Conservation (phyloP, 768 basidiomycete genomes). For the Mycena crocata region DNA sequence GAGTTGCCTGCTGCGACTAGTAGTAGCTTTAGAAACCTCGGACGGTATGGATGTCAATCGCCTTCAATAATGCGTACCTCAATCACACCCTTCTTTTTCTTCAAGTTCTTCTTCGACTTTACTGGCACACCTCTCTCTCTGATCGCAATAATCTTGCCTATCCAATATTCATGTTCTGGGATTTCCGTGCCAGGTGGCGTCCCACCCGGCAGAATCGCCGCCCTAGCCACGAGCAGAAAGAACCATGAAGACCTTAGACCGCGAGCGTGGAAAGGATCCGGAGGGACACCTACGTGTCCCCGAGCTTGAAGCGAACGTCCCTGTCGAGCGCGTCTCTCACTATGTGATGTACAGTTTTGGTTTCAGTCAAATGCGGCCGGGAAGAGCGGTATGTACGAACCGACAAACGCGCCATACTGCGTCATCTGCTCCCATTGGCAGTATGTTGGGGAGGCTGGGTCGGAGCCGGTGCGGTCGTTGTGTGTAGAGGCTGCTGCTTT, state of each 20-base stretch:
- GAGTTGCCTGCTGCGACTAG: background rate
- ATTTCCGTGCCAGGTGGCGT: background rate
- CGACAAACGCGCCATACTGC: no score
- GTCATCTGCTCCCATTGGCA: no score
- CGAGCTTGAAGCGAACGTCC: background rate
- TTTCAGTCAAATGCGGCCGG: no score
- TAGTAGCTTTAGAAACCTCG: background rate
- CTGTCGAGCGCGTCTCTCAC: no score
- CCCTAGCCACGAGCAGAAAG: background rate
- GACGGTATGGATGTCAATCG: background rate
- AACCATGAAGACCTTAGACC: background rate
- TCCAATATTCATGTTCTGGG: slow-evolving; percentile 12
- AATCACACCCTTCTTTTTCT: background rate
- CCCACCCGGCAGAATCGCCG: slow-evolving; percentile 12
- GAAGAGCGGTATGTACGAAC: no score
- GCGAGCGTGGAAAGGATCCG: no score
- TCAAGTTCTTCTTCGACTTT: background rate
- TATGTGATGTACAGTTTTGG: no score
- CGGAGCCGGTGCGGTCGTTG: no score
- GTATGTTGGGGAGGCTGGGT: no score
- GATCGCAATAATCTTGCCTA: slow-evolving; percentile 19
- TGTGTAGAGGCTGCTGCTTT: no score
- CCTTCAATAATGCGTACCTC: background rate
- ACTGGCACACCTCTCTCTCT: background rate
- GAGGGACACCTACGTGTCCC: background rate